Evolutionary conservation across 805 yeast species (phyloP).

Genomic region (Millerozyma acaciae): DNA sequence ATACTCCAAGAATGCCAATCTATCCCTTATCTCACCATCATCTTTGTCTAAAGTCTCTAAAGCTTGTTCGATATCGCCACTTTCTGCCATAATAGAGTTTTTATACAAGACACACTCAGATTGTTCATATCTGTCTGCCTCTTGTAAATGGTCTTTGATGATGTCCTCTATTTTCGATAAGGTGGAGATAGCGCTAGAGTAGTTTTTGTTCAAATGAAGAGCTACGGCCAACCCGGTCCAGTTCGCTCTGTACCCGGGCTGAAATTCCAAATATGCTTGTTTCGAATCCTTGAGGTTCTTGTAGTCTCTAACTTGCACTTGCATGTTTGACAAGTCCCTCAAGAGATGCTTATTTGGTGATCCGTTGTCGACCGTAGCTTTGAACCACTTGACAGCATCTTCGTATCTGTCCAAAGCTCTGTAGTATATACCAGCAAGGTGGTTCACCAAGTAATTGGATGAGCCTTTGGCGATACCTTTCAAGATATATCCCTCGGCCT

Average conservation of each 20-base stretch:
- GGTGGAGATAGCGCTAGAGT: slow-evolving; percentile 64
- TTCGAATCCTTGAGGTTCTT: slow-evolving; percentile 60
- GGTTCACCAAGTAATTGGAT: slow-evolving; percentile 70
- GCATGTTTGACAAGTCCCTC: slow-evolving; percentile 77
- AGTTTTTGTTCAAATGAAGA: slow-evolving; percentile 69
- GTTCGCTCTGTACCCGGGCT: slow-evolving; percentile 80
- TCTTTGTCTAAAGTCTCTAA: slow-evolving; percentile 54
- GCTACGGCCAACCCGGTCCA: slow-evolving; percentile 91
- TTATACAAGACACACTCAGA: slow-evolving; percentile 78
- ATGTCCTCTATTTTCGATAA: slow-evolving; percentile 72
- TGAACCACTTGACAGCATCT: slow-evolving; percentile 77
- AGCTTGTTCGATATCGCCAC: slow-evolving; percentile 63
- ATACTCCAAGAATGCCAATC: slow-evolving; percentile 57
- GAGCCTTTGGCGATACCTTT: slow-evolving; percentile 60
- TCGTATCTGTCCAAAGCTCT: slow-evolving; percentile 63
- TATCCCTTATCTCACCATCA: slow-evolving; percentile 50
- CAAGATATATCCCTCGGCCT: slow-evolving; percentile 57
- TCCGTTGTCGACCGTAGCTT: slow-evolving; percentile 71
- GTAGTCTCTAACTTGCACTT: slow-evolving; percentile 76
- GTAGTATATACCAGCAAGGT: slow-evolving; percentile 81
- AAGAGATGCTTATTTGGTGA: slow-evolving; percentile 73
- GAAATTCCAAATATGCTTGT: slow-evolving; percentile 61
- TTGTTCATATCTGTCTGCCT: slow-evolving; percentile 67
- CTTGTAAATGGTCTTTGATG: slow-evolving; percentile 63
- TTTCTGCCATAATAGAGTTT: slow-evolving; percentile 57